phyloP scores from a whole-genome alignment of 257 asterid species.

The Avicennia marina region DNA sequence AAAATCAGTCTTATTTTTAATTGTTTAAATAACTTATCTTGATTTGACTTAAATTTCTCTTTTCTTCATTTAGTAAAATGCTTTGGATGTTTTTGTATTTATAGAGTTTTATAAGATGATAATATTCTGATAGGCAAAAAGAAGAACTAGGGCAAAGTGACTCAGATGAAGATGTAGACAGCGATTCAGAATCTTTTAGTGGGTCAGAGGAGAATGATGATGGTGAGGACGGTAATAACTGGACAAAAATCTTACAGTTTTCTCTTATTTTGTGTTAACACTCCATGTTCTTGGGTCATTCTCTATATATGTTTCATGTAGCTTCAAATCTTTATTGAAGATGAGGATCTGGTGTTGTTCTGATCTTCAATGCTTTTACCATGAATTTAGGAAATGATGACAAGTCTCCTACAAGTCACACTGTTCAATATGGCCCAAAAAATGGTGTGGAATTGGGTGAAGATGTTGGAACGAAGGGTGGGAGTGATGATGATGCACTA shows the following conservation, averaged over 20 bases:
- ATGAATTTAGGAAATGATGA: conserved; percentile 36
- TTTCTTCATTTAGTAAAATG: neutral
- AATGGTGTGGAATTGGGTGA: conserved; percentile 33
- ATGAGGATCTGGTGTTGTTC: neutral
- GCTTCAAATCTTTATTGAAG: neutral
- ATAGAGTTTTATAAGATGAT: neutral
- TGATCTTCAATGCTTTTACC: conserved; percentile 5
- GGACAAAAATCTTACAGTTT: neutral
- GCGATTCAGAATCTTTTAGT: conserved; percentile 30
- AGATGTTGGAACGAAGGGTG: conserved; percentile 38
- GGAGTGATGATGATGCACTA: conserved; percentile 32
- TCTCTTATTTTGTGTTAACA: neutral
- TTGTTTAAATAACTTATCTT: too few relatives aligned
- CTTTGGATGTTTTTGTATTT: neutral
- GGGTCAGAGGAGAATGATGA: conserved; percentile 34
- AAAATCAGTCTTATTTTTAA: too few relatives aligned
- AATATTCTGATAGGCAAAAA: conserved; percentile 42
- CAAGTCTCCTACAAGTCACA: conserved; percentile 26
- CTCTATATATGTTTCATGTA: neutral
- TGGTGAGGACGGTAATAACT: conserved; percentile 26
- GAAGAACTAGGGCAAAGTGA: conserved; percentile 64
- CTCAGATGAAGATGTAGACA: conserved; percentile 46
- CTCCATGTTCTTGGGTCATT: neutral
- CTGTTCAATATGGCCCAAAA: conserved; percentile 21
- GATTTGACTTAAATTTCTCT: too few relatives aligned